Evolutionary conservation across 805 yeast genomes (phyloP), one percentile per base, ranked within the genome.

Genomic region (Spathaspora passalidarum): DNA sequence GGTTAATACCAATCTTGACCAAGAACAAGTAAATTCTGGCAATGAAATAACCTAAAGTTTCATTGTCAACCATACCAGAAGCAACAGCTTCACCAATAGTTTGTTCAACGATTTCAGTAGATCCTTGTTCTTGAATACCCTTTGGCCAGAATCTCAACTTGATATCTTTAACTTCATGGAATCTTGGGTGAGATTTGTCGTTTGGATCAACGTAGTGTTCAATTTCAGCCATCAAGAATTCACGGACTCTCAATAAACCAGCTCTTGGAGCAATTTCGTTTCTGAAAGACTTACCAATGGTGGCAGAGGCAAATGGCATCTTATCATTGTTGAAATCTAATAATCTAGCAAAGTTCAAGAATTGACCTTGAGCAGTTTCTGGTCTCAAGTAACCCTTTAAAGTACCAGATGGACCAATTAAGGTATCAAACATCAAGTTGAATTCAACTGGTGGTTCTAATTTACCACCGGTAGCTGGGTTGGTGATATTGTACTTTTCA

Each of bases 331-430:
- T 94, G 78, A 83, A 88, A 62, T 94, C 99, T 59, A 89, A 80
- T 61, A 94, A 78, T 72, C 92, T 95, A 76, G 82, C 81, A 74
- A 94, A 94, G 79, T 94, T 94, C 64, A 94, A 78, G 68, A 94
- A 94, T 75, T 94, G 99, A 62, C 99, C 99, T 78, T 94, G 99
- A 20, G 99, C 99, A 53, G 99, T 94, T 76, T 94, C 99, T 50
- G 99, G 99, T 72, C 99, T 84, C 63, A 94, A 73, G 72, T 80
- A 94, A 56, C 99, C 99, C 76, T 88, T 91, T 66, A 91, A 73
- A 65, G 85, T 89, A 61, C 99, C 99, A 44, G 97, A 88, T 50
- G 99, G 99, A 45, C 99, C 99, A 66, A 94, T 95, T 47, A 96
- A 96, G 49, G 99, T 94, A 73, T 92, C 98, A 65, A 94, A 94